Percentiles rank a stretch among this genome's conserved stretches.
Conservation (phyloP, 352 stramenopile species). For the Pythium biforme region DNA sequence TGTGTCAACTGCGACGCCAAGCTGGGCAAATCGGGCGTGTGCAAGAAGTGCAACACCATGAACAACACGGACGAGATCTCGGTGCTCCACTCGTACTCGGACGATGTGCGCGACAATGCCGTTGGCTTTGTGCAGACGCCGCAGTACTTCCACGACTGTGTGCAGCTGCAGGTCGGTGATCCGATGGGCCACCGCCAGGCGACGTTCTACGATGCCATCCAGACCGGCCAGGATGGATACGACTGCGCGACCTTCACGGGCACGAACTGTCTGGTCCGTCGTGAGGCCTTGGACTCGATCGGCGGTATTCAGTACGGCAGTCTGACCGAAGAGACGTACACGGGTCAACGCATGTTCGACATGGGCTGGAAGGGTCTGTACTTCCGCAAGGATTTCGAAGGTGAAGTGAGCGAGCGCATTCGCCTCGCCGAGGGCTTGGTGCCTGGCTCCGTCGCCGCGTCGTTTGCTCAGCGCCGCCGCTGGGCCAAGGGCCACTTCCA, state of each 20-base stretch:
- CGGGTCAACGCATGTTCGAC: constrained; percentile 63
- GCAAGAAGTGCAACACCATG: constrained; percentile 75
- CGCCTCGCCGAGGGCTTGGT: constrained; percentile 77
- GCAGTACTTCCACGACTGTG: constrained; percentile 84
- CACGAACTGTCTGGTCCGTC: constrained; percentile 80
- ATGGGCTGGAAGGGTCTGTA: constrained; percentile 87
- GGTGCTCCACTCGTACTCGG: constrained; percentile 76
- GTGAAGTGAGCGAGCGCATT: constrained; percentile 68
- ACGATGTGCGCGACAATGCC: constrained; percentile 76
- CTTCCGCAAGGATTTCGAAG: constrained; percentile 88
- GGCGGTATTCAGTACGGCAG: constrained; percentile 83
- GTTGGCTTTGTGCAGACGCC: constrained; percentile 82
- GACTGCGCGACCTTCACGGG: constrained; percentile 78
- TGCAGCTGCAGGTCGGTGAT: constrained; percentile 82
- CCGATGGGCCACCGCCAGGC: constrained; percentile 77
- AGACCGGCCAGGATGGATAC: constrained; percentile 83
- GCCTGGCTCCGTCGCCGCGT: constrained; percentile 72
- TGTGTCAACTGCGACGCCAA: constrained; percentile 77
- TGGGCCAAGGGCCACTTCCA: constrained; percentile 88
- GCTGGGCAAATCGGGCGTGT: constrained; percentile 69
- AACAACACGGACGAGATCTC: constrained; percentile 54
- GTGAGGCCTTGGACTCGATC: constrained; percentile 82
- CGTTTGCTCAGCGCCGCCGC: constrained; percentile 76
- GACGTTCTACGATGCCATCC: constrained; percentile 85
- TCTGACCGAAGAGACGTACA: constrained; percentile 85